Conservation (phyloP, 2,329 filamentous ascomycete genomes). For the Lojkania enalia region DNA sequence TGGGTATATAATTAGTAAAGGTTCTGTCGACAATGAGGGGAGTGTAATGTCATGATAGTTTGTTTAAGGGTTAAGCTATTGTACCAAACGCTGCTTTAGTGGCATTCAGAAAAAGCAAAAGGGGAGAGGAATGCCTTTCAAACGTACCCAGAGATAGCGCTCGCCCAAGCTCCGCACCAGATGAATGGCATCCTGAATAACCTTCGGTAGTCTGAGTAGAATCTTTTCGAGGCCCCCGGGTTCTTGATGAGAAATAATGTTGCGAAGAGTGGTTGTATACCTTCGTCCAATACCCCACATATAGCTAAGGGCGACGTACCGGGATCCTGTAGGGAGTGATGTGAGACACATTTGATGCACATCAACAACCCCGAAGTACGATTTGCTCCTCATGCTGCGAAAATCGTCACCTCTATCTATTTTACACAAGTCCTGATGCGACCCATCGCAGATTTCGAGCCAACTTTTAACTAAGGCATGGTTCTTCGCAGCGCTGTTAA, state of each 20-base stretch:
- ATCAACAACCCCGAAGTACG: conserved; percentile 11
- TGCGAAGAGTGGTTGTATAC: not conserved
- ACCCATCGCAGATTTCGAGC: conserved; percentile 7
- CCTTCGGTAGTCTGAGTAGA: conserved; percentile 7
- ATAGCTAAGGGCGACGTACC: conserved; percentile 5
- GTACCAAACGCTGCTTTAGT: too few relatives aligned
- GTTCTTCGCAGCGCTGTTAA: conserved; percentile 2
- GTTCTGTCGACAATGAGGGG: too few relatives aligned
- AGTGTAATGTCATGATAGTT: too few relatives aligned
- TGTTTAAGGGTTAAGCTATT: too few relatives aligned
- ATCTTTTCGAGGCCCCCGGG: not conserved
- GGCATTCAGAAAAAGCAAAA: too few relatives aligned
- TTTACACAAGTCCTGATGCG: not conserved
- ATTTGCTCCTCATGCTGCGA: too few relatives aligned
- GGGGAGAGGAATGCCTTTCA: too few relatives aligned
- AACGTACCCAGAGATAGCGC: conserved; percentile 15
- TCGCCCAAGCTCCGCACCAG: conserved; percentile 10
- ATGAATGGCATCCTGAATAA: conserved; percentile 13
- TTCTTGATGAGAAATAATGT: not conserved
- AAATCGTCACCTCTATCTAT: not conserved
- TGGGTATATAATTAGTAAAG: too few relatives aligned
- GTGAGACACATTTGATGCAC: conserved; percentile 5
- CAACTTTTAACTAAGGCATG: conserved; percentile 9
- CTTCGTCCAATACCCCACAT: conserved; percentile 2
- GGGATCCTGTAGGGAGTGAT: not conserved